phyloP scores from a whole-genome alignment of 2,329 filamentous ascomycete species.

The Verticillium klebahnii region DNA sequence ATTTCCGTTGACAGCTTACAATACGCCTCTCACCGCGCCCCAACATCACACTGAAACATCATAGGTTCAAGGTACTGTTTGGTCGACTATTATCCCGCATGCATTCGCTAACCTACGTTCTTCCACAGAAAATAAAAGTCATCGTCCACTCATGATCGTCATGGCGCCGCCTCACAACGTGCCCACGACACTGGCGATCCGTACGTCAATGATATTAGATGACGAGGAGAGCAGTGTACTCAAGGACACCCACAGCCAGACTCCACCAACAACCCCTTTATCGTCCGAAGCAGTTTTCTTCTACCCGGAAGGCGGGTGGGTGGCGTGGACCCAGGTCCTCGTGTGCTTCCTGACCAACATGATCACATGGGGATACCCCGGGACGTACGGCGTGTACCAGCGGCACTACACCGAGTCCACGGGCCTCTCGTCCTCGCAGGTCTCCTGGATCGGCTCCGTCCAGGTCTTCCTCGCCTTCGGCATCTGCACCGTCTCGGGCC shows the following conservation, averaged over 20 bases:
- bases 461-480: conserved; percentile 47
- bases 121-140: no score
- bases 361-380: conserved; percentile 44
- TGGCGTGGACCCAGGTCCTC: neutral
- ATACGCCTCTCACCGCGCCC: no score
- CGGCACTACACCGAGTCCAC: conserved; percentile 37
- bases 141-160: no score
- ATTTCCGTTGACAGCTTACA: no score
- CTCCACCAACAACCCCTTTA: neutral
- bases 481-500: conserved; percentile 42
- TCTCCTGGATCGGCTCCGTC: conserved; percentile 43
- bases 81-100: no score
- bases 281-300: neutral
- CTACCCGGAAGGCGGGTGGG: neutral
- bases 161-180: neutral
- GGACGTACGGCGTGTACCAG: conserved; percentile 50
- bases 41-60: no score
- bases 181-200: neutral
- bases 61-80: no score
- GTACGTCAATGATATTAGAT: neutral
- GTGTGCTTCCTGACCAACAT: neutral
- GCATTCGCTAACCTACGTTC: no score
- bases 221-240: neutral
- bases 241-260: neutral
- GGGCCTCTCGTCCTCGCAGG: conserved; percentile 25